Conservation (phyloP, 495 filamentous ascomycete genomes). For the Tuber aestivum region DNA sequence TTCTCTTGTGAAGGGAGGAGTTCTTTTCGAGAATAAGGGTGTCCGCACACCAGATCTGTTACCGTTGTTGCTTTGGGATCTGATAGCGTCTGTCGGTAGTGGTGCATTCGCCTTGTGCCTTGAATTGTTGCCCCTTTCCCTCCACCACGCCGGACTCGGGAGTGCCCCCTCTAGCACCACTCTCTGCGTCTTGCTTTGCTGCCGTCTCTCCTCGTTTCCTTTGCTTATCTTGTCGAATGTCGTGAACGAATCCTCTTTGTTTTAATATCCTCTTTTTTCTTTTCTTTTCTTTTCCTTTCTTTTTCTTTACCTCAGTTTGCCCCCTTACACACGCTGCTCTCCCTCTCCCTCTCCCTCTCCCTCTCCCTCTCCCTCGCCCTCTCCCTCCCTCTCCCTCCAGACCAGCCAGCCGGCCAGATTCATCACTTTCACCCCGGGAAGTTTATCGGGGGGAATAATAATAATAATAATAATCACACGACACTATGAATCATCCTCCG, state of each 20-base stretch:
- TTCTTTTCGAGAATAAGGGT: background rate
- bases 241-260: conserved; percentile 44
- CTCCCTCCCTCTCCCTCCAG: conserved; percentile 17
- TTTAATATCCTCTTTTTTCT: conserved; percentile 32
- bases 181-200: conserved; percentile 23
- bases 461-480: conserved; percentile 17
- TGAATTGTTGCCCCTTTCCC: conserved; percentile 37
- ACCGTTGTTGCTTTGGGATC: conserved; percentile 1
- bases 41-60: background rate
- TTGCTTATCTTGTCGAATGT: conserved; percentile 39
- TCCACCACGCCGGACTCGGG: conserved; percentile 19
- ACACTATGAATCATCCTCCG: conserved; percentile 34
- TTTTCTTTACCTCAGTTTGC: conserved; percentile 33
- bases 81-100: conserved; percentile 1
- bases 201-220: conserved; percentile 31
- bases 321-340: conserved; percentile 28
- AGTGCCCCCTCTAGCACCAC: background rate
- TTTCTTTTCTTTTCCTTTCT: conserved; percentile 28
- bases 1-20: background rate
- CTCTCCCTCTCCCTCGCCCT: conserved; percentile 8
- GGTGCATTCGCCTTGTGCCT: conserved; percentile 13
- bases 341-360: background rate
- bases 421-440: conserved; percentile 2
- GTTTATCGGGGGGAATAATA: background rate
- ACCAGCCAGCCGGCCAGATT: conserved; percentile 16